Evolutionary conservation across 1,284 basidiomycete species (phyloP), one percentile per base, ranked within the genome.

Genomic region (Leccinum fuscescens): DNA sequence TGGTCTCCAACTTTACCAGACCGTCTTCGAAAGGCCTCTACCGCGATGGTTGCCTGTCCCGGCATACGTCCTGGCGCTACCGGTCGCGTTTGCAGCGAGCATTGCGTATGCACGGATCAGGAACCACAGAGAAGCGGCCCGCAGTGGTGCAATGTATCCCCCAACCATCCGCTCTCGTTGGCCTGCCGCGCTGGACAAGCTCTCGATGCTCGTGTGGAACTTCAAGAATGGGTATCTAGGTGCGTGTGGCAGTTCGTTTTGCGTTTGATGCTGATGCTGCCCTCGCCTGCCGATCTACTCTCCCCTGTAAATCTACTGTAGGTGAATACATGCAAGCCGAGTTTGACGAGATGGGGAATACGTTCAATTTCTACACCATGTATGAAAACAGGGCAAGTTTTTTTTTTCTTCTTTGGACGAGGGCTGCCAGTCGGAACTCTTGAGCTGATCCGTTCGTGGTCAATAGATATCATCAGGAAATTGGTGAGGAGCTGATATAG

Each of bases 161-260:
- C 74, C 73, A 1, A 56, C 48, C 11, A 60, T 75, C 20, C 56
- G 67, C 3, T 72, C 70, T 31, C 72, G 57, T 9, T 72, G 65
- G 61, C 76, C 74, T 1, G 75, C 73, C 6, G 69, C 67, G 4
- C 17, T 80, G 5, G 70, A 72, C 44, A 69, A 71, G 9, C 65
- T 80, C 1, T 62, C 68, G 1, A 31, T 22, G 0, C 60, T 69
- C 11, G 60, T 74, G 8, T 59, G 64, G 56, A 73, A 74, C 54
- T 71, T 72, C 20, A 69, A 66, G 12, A 62, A 64, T 7, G 76
- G 73, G 6, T 77, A 77, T 62, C 66, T 70, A 44, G 75, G 77
- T 65, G 57, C 2, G 63, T 27, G 24, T 50, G 6, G 15, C 60
- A 42, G 5, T 35, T n/a, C 24, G 1, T 15, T 2, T 11, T 14